Evolutionary conservation across 345 rosid species (phyloP), one percentile per base, ranked within the genome.

Genomic region (Arabidopsis thaliana): DNA sequence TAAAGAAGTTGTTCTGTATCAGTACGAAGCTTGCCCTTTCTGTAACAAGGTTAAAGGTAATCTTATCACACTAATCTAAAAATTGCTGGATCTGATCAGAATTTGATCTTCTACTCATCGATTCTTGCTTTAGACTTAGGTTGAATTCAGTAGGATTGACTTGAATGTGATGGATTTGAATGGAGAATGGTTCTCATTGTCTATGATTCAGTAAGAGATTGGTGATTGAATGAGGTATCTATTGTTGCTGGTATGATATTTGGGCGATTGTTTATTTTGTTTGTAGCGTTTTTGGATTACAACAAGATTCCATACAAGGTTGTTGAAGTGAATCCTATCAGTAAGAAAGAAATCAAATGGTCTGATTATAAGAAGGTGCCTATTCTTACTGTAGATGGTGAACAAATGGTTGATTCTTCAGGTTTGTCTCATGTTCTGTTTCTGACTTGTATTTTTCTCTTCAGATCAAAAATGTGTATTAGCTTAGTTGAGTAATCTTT

Each of bases 331-430:
- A 87, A 92, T 74, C 97, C 97, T 23, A 84, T 95, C 48, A 86
- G 73, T 73, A 95, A 92, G 72, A 94, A 91, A 71, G 97, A 94
- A 84, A 88, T 94, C 61, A 94, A 90, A 85, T 94, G 96, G 97
- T 91, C 97, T 81, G 91, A 88, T 58, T 91, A 91, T 79, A 90
- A 86, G 89, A 94, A 94, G 81, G 98, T 94, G 72, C 98, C 97
- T 24, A 85, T 90, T 67, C 82, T 94, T 68, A 85, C 79, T 20
- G 83, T 90, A 45, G 97, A 91, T 62, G 96, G 92, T 74, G 91
- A 86, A 75, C 91, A 85, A 69, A 78, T 94, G 91, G 96, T 90
- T 65, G 91, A 95, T 82, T 90, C 93, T 74, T 92, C 97, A 86
- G 97, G 98, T 94, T 71, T 24, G 73, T 71, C 8, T 24, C 9